A percentile compares a stretch with the other conserved stretches of the same genome.
These are phyloP conservation scores for Metarhizium humberi DNA, from an alignment of 2,329 filamentous ascomycete species.

Conservation along the genomic window DNA sequence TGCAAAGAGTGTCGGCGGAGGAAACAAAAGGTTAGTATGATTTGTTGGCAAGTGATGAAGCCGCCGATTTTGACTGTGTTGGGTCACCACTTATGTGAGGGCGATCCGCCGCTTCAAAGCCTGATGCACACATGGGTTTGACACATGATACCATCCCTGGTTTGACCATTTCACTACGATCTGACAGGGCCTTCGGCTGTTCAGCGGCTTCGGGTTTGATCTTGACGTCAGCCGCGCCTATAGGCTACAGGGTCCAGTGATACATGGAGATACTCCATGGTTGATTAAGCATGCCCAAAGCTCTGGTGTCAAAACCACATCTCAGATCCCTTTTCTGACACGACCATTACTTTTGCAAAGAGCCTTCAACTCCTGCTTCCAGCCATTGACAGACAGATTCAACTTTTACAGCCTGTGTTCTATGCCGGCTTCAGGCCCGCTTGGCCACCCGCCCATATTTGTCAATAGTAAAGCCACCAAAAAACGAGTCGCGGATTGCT, in stretches of 20 bases:
- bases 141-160: not conserved
- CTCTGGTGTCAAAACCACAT: too few species aligned
- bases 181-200: not conserved
- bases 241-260: too few species aligned
- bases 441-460: not conserved
- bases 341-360: too few species aligned
- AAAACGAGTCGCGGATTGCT: not conserved
- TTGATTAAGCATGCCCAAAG: too few species aligned
- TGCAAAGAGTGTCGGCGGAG: conserved; percentile 42
- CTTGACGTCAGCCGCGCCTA: too few species aligned
- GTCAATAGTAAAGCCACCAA: not conserved
- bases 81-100: not conserved
- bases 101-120: not conserved
- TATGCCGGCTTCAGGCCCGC: not conserved
- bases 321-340: too few species aligned
- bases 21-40: conserved; percentile 37
- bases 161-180: not conserved
- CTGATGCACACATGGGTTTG: not conserved
- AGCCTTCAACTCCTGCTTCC: too few species aligned
- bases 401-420: too few species aligned
- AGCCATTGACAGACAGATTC: too few species aligned
- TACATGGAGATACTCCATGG: too few species aligned
- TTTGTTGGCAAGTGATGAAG: not conserved
- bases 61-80: not conserved
- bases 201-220: not conserved